Conservation (phyloP, 768 basidiomycete genomes). For the Trametes cingulata region DNA sequence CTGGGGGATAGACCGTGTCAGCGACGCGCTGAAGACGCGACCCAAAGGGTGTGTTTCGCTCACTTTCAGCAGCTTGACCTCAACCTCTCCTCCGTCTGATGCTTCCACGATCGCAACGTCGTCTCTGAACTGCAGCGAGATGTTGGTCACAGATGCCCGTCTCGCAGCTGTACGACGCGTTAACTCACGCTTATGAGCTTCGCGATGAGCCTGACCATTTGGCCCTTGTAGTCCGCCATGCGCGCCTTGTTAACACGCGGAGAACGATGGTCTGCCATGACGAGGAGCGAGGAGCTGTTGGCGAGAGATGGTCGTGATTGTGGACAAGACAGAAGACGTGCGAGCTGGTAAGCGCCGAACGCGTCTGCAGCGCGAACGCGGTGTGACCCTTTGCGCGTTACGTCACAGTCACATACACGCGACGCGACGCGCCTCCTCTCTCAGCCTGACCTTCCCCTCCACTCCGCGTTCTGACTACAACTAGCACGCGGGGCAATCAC, state of each 20-base stretch:
- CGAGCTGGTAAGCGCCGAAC: not conserved
- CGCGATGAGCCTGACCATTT: slow-evolving; percentile 21
- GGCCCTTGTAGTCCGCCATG: slow-evolving; percentile 18
- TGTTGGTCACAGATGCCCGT: not conserved
- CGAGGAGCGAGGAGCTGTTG: not conserved
- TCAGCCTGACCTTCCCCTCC: not conserved
- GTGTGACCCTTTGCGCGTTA: not conserved
- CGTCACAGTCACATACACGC: not conserved
- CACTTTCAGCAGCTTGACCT: slow-evolving; percentile 46
- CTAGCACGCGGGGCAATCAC: too few relatives aligned
- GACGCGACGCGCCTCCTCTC: not conserved
- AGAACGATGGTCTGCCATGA: slow-evolving; percentile 22
- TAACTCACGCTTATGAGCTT: slow-evolving; percentile 13
- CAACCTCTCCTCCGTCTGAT: slow-evolving; percentile 65
- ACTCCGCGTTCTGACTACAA: not conserved
- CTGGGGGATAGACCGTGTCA: not conserved
- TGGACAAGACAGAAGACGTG: not conserved
- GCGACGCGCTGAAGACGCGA: too few relatives aligned
- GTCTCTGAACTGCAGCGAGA: slow-evolving; percentile 30
- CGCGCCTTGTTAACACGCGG: slow-evolving; percentile 24
- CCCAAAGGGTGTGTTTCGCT: not conserved
- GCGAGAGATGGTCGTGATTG: not conserved
- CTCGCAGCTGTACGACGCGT: slow-evolving; percentile 24
- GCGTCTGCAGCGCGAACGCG: not conserved
- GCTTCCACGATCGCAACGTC: slow-evolving; percentile 60